phyloP scores from a whole-genome alignment of 768 basidiomycete genomes.

The Mycena vulgaris region DNA sequence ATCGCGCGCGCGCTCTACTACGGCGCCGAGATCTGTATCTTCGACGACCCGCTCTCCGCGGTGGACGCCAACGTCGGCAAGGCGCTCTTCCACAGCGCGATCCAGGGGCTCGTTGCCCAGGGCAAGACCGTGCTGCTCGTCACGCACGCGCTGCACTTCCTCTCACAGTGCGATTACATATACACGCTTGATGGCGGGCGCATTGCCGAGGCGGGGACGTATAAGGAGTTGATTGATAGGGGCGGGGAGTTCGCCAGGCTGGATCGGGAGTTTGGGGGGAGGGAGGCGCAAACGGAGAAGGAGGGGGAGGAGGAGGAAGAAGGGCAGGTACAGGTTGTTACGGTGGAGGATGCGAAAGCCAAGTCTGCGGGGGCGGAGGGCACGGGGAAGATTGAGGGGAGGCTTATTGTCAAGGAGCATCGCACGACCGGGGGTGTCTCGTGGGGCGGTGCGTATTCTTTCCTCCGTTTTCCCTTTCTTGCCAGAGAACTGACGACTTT shows the following conservation, averaged over 20 bases:
- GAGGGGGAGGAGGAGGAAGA: slow-evolving; percentile 52
- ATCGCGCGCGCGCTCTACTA: slow-evolving; percentile 81
- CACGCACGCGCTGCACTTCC: slow-evolving; percentile 93
- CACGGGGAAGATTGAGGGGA: slow-evolving; percentile 76
- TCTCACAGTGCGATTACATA: slow-evolving; percentile 90
- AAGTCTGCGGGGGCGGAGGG: slow-evolving; percentile 56
- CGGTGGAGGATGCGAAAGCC: slow-evolving; percentile 44
- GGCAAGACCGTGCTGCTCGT: slow-evolving; percentile 90
- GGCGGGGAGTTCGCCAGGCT: slow-evolving; percentile 71
- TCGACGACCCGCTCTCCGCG: slow-evolving; percentile 78
- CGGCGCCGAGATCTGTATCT: slow-evolving; percentile 71
- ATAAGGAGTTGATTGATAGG: slow-evolving; percentile 61
- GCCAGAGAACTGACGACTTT: not conserved
- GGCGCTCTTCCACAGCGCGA: slow-evolving; percentile 75
- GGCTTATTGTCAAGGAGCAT: slow-evolving; percentile 75
- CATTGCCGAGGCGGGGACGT: slow-evolving; percentile 80
- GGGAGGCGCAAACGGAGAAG: slow-evolving; percentile 42
- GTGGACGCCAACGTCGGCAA: slow-evolving; percentile 85
- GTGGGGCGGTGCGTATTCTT: slow-evolving; percentile 55
- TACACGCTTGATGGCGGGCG: slow-evolving; percentile 82
- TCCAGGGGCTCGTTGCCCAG: slow-evolving; percentile 59
- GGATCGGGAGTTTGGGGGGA: slow-evolving; percentile 69
- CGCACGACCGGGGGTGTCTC: slow-evolving; percentile 76
- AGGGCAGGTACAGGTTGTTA: slow-evolving; percentile 27
- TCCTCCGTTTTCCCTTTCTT: not conserved